Evolutionary conservation across 2,329 filamentous ascomycete species (phyloP), one percentile per base, ranked within the genome.

Genomic region (Pyrenophora graminea): DNA sequence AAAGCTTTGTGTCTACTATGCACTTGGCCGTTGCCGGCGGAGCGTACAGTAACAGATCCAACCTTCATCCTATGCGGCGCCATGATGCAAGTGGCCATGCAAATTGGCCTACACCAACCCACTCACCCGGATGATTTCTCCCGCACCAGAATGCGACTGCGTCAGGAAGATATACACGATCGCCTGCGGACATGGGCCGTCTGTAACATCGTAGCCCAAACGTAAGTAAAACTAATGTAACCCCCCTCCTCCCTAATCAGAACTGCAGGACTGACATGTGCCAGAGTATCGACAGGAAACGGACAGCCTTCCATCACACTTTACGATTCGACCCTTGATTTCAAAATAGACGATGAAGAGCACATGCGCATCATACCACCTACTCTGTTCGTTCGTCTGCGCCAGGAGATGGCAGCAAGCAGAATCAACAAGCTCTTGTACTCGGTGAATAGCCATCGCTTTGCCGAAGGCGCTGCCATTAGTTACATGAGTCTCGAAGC

Each of bases 11-110:
- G 88, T 65, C 74, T 94, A 49, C 74, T 92, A 36, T 93, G 89
- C 71, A 89, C 87, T 4, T 94, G 89, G 89, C 89, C 90, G 5
- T 74, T 93, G 32, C 90, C 90, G 0, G 90, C 87, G n/a, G 91
- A 87, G 72, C 90, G 87, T 4, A 91, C 88, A 1, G 87, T 87
- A 5, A 86, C 86, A 6, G 90, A 94, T 61, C 88, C 89, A 2
- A 93, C 89, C 1, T 90, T 92, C 68, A 91, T 90, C 69, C 77
- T 92, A 15, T 87, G 87, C 61, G 89, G 90, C 45, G 84, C 91
- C 55, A 91, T 93, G 88, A 91, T 93, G 84, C 91, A 92, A 75
- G 85, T 89, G 18, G 90, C 90, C 7, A 91, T 90, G 59, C 89
- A 90, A 59, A 91, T 92, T 61, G 89, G 90, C 17, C 79, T 94